A percentile compares a stretch with the other conserved stretches of the same genome.
Evolutionary conservation across 139 green algal species (phyloP).

Genomic region (Picochlorum costavermella): DNA sequence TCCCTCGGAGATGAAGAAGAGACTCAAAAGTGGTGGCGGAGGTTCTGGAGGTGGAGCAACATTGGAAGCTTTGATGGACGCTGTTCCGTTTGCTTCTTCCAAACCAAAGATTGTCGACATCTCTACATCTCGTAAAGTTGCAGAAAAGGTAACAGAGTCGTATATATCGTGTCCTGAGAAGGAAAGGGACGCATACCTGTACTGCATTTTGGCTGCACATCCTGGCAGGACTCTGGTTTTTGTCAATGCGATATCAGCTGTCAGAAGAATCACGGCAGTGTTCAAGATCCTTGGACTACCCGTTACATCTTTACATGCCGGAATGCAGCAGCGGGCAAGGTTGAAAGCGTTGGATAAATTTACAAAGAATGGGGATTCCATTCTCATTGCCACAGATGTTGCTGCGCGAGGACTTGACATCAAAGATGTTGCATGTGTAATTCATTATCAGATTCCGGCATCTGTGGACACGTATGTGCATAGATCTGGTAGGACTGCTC

Average conservation of each 20-base stretch:
- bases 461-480: slow-evolving; percentile 93
- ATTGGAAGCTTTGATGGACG: slow-evolving; percentile 76
- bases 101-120: slow-evolving; percentile 74
- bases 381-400: slow-evolving; percentile 95
- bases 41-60: slow-evolving; percentile 49
- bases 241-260: slow-evolving; percentile 75
- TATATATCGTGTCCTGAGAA: slow-evolving; percentile 48
- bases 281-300: slow-evolving; percentile 74
- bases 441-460: slow-evolving; percentile 93
- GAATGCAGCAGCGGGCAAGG: slow-evolving; percentile 90
- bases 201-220: slow-evolving; percentile 76
- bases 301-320: slow-evolving; percentile 40
- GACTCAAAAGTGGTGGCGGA: slow-evolving; percentile 52
- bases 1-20: slow-evolving; percentile 56
- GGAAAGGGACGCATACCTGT: slow-evolving; percentile 70
- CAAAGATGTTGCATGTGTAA: slow-evolving; percentile 54
- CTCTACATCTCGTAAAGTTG: slow-evolving; percentile 45
- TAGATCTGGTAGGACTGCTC: slow-evolving; percentile 77
- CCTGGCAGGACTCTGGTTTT: slow-evolving; percentile 87
- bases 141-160: slow-evolving; percentile 49
- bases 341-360: slow-evolving; percentile 93
- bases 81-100: slow-evolving; percentile 40
- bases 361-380: slow-evolving; percentile 40
- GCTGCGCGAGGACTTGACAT: slow-evolving; percentile 91
- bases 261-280: slow-evolving; percentile 68